A percentile compares a stretch with the other conserved stretches of the same genome.
Evolutionary conservation across 2,329 filamentous ascomycete genomes (phyloP).

Genomic region (Podosphaera xanthii): DNA sequence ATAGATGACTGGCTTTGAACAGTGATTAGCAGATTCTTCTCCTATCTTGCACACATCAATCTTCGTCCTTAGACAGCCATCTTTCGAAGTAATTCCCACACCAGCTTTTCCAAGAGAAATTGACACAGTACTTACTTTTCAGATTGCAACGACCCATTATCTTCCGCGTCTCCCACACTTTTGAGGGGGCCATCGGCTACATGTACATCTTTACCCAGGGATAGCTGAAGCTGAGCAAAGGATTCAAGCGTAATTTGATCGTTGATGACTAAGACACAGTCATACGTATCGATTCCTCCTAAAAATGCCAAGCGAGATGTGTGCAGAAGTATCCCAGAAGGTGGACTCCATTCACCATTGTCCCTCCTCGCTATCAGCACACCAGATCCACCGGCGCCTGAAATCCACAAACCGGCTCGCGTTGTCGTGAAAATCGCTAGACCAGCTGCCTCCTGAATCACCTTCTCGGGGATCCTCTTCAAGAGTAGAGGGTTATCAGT

Average conservation of each 20-base stretch:
- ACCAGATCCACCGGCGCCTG: constrained; percentile 74
- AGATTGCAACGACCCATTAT: constrained; percentile 24
- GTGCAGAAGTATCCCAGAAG: constrained; percentile 75
- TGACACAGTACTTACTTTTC: constrained; percentile 24
- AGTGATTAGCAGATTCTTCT: neutral
- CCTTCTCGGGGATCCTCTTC: constrained; percentile 68
- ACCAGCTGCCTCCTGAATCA: constrained; percentile 74
- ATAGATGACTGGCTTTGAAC: constrained; percentile 21
- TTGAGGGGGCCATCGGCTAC: constrained; percentile 58
- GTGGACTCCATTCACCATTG: constrained; percentile 77
- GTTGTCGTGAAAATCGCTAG: constrained; percentile 90
- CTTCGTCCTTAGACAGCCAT: neutral
- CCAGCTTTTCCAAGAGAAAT: neutral
- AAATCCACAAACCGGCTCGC: constrained; percentile 80
- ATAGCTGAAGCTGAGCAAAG: constrained; percentile 58
- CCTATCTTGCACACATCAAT: neutral
- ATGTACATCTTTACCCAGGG: constrained; percentile 60
- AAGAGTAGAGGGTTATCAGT: constrained; percentile 32
- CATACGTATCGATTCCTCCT: constrained; percentile 83
- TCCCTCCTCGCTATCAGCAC: constrained; percentile 64
- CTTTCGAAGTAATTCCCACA: neutral
- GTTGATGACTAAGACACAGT: constrained; percentile 85
- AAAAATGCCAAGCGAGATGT: constrained; percentile 76
- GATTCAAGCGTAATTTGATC: constrained; percentile 62
- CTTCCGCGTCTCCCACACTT: constrained; percentile 18